phyloP scores from a whole-genome alignment of 2,329 filamentous ascomycete genomes.

The Ustilaginoidea virens region DNA sequence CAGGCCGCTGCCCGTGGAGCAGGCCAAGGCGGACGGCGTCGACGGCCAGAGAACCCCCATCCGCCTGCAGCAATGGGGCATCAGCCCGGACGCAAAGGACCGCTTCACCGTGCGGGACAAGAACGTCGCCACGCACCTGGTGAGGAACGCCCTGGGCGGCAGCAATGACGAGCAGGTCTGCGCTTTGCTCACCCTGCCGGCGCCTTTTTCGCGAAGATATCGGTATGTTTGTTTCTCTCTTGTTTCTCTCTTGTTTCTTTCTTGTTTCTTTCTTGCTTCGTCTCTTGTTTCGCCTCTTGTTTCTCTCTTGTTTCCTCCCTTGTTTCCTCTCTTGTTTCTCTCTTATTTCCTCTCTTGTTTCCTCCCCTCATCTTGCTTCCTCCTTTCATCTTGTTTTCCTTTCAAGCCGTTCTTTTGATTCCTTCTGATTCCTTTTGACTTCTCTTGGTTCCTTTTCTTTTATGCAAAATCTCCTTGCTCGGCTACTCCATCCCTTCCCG shows the following conservation, averaged over 20 bases:
- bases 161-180: conserved; percentile 89
- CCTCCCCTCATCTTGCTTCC: too few relatives aligned
- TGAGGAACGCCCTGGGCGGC: conserved; percentile 87
- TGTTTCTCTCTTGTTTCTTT: not conserved
- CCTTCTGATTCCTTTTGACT: too few relatives aligned
- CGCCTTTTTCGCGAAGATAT: conserved; percentile 82
- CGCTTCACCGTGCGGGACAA: conserved; percentile 92
- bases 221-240: conserved; percentile 34
- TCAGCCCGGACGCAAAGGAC: conserved; percentile 54
- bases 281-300: not conserved
- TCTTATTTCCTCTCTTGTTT: too few relatives aligned
- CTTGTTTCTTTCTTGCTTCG: not conserved
- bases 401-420: too few relatives aligned
- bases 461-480: too few relatives aligned
- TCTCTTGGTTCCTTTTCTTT: too few relatives aligned
- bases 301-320: not conserved
- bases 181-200: conserved; percentile 77
- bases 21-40: conserved; percentile 26
- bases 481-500: too few relatives aligned
- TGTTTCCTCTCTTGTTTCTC: not conserved
- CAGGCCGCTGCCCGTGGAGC: conserved; percentile 61
- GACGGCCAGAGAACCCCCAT: conserved; percentile 78
- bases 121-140: conserved; percentile 89
- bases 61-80: conserved; percentile 80
- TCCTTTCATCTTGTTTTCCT: too few relatives aligned